Evolutionary conservation across 495 filamentous ascomycete species (phyloP).

Genomic region (Bathelium albidoporum): DNA sequence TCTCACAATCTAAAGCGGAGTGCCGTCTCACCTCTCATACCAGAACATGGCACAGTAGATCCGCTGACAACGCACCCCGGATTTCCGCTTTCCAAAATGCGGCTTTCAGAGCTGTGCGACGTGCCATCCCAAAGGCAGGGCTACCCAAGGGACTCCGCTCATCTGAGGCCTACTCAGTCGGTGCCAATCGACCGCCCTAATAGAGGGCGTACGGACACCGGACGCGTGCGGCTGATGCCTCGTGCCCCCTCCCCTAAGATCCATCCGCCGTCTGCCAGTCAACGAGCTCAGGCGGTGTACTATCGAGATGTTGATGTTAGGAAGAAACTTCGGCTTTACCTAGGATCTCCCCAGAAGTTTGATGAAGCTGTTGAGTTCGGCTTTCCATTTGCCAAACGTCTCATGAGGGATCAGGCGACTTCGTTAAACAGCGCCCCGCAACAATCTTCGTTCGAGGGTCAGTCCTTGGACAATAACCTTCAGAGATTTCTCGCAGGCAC

Average conservation of each 20-base stretch:
- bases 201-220: neutral
- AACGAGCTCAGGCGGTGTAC: slow-evolving; percentile 42
- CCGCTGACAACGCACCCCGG: too few relatives aligned
- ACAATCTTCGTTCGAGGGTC: slow-evolving; percentile 6
- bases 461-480: neutral
- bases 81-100: too few relatives aligned
- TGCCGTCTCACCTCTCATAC: neutral
- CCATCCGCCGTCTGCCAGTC: neutral
- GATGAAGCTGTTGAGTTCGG: slow-evolving; percentile 92
- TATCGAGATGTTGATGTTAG: slow-evolving; percentile 89
- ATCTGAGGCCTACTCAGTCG: neutral
- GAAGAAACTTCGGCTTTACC: slow-evolving; percentile 74
- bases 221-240: neutral
- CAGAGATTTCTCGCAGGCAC: neutral
- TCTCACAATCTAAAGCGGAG: too few relatives aligned
- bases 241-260: neutral
- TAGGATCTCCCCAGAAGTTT: slow-evolving; percentile 87
- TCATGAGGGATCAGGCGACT: slow-evolving; percentile 15
- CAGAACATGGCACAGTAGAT: neutral
- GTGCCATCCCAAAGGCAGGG: too few relatives aligned
- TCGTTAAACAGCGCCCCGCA: slow-evolving; percentile 12
- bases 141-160: too few relatives aligned
- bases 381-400: slow-evolving; percentile 51
- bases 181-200: neutral
- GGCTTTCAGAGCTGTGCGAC: too few relatives aligned